Base-by-base conservation (phyloP, 2,329 filamentous ascomycete species). In the Coniella vitis region DNA sequence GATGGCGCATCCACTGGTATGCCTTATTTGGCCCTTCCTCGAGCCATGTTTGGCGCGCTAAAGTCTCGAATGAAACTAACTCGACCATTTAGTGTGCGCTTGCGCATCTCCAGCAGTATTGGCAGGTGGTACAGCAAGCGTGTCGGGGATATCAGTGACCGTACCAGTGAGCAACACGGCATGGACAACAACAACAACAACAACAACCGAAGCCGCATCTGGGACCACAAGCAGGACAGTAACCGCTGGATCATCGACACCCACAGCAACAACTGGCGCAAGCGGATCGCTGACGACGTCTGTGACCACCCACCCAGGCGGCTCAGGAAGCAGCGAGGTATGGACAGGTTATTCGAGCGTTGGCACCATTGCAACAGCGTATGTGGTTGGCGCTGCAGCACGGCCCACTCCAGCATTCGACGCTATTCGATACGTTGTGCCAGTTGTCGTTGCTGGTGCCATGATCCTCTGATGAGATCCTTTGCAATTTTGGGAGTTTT, bases 1-100 rank as follows among this genome's bases (percentile, higher is more conserved):
- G 61, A 65, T 37, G 61, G 61, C 9, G 58, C 59, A 34, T 56
- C 56, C 9, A 49, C 56, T 29, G 58, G 61, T 63, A 25, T 48
- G 60, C 51, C 2, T 9, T 19, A 3, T 14, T 4, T 4, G 4
- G 3, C 16, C 8, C 12, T 7, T 20, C 4, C 4, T 14, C 20
- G 10, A 4, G 36, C 7, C 3, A 3, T 14, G 3, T 37, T n/a
- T 25, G n/a, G n/a, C n/a, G n/a, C n/a, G n/a, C n/a, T n/a, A n/a
- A n/a, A n/a, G n/a, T n/a, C n/a, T n/a, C n/a, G n/a, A n/a, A n/a
- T n/a, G n/a, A n/a, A n/a, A n/a, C n/a, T n/a, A n/a, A n/a, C n/a
- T n/a, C n/a, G n/a, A n/a, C n/a, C n/a, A n/a, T n/a, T n/a, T n/a
- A n/a, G 51, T 53, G 2, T 53, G 51, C 42, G 40, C 44, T 5